phyloP scores from a whole-genome alignment of 1,284 basidiomycete species.

The Xerocomus amazonicus region DNA sequence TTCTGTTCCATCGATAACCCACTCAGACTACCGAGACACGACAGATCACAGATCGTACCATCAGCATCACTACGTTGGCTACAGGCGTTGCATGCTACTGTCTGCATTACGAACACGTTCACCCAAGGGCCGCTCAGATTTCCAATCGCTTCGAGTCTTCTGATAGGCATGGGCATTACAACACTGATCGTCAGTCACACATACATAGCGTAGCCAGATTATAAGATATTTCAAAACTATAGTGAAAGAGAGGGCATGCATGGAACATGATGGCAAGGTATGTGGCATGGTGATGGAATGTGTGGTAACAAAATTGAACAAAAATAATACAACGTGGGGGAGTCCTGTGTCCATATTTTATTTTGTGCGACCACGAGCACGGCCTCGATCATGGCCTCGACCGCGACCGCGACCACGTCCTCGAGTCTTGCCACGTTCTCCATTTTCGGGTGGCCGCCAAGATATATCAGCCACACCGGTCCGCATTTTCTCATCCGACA shows the following conservation, averaged over 20 bases:
- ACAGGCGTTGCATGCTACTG: constrained; percentile 1
- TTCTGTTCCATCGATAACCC: constrained; percentile 4
- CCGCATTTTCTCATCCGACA: constrained; percentile 1
- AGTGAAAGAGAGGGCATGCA: constrained; percentile 22
- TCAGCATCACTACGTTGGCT: not conserved
- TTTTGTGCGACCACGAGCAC: constrained; percentile 16
- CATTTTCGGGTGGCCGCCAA: constrained; percentile 8
- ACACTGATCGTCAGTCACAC: constrained; percentile 20
- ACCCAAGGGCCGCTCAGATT: constrained; percentile 1
- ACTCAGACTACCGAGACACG: constrained; percentile 16
- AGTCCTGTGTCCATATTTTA: constrained; percentile 7
- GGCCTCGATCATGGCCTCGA: constrained; percentile 23
- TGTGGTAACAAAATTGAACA: constrained; percentile 20
- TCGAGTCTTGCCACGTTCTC: constrained; percentile 37
- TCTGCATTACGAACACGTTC: constrained; percentile 4
- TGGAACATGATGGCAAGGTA: constrained; percentile 17
- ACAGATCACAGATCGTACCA: constrained; percentile 1
- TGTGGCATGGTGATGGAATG: constrained; percentile 21
- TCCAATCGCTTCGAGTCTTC: not conserved
- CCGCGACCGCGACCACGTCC: constrained; percentile 35
- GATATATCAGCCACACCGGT: constrained; percentile 8
- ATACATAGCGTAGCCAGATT: constrained; percentile 11
- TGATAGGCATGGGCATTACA: constrained; percentile 10
- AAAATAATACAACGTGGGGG: constrained; percentile 19
- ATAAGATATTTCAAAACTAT: constrained; percentile 9